phyloP scores from a whole-genome alignment of 768 basidiomycete genomes.

The Mycena filopes region DNA sequence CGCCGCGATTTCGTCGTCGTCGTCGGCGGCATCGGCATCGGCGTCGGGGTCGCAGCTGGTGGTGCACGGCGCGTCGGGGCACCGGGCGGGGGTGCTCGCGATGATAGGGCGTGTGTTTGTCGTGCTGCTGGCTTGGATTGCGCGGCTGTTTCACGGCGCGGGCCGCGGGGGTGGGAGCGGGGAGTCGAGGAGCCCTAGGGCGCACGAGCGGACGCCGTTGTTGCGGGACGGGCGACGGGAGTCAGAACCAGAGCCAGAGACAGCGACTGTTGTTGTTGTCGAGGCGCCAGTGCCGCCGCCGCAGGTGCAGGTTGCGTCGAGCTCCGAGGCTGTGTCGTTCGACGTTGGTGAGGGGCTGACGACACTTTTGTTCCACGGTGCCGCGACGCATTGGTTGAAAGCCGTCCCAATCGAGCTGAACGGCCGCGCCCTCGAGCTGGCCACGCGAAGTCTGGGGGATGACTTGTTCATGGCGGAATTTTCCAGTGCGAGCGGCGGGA shows the following conservation, averaged over 20 bases:
- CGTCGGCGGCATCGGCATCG: too few species aligned
- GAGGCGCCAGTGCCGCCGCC: too few species aligned
- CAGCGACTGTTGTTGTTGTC: background rate
- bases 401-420: constrained; percentile 42
- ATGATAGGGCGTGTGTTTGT: constrained; percentile 13
- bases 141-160: constrained; percentile 20
- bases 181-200: background rate
- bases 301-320: background rate
- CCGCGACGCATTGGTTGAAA: background rate
- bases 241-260: too few species aligned
- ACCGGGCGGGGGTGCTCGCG: constrained; percentile 4
- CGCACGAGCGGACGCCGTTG: constrained; percentile 29
- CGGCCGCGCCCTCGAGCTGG: constrained; percentile 35
- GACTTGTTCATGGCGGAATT: constrained; percentile 38
- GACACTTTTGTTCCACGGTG: constrained; percentile 35
- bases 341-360: constrained; percentile 30
- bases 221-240: constrained; percentile 9
- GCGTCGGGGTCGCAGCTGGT: too few species aligned
- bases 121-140: constrained; percentile 16
- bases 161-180: constrained; percentile 4
- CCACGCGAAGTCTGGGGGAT: constrained; percentile 33
- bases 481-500: constrained; percentile 34
- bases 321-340: constrained; percentile 22
- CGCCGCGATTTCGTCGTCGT: constrained; percentile 12
- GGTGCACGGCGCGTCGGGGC: constrained; percentile 4